Percentiles rank a stretch among this genome's conserved stretches.
These are phyloP conservation scores for Penicillium nordicum DNA, from an alignment of 2,329 filamentous ascomycete species.

Conservation along the genomic window DNA sequence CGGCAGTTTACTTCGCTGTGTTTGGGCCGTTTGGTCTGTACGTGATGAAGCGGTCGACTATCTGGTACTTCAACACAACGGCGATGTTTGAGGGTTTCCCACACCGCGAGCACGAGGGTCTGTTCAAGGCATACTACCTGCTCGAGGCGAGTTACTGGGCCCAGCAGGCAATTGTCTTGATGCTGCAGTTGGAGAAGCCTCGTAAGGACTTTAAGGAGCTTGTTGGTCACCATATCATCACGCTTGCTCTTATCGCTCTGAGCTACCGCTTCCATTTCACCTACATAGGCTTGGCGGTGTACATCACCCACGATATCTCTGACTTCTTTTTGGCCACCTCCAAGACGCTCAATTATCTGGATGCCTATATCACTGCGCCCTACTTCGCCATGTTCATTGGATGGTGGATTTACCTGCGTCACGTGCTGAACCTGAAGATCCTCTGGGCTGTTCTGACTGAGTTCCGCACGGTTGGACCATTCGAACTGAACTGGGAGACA, in stretches of 20 bases:
- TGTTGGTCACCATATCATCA: slow-evolving; percentile 87
- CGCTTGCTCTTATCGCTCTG: slow-evolving; percentile 73
- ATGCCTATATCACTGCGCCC: slow-evolving; percentile 71
- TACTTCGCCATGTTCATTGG: slow-evolving; percentile 81
- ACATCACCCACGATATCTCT: slow-evolving; percentile 89
- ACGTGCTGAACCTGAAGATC: slow-evolving; percentile 58
- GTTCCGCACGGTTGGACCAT: slow-evolving; percentile 48
- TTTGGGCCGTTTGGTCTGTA: slow-evolving; percentile 82
- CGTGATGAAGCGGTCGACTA: slow-evolving; percentile 84
- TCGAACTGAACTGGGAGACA: slow-evolving; percentile 48
- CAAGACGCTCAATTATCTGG: slow-evolving; percentile 87
- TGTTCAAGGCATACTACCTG: slow-evolving; percentile 94
- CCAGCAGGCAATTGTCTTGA: slow-evolving; percentile 84
- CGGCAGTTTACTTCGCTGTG: slow-evolving; percentile 80
- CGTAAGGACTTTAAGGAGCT: slow-evolving; percentile 94
- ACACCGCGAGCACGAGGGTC: slow-evolving; percentile 72
- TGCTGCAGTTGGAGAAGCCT: slow-evolving; percentile 86
- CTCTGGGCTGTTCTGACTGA: slow-evolving; percentile 47
- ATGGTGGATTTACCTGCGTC: slow-evolving; percentile 85
- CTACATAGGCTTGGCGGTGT: slow-evolving; percentile 88
- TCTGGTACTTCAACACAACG: slow-evolving; percentile 92
- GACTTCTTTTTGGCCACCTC: slow-evolving; percentile 95
- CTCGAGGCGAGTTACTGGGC: slow-evolving; percentile 94
- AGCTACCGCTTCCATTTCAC: slow-evolving; percentile 97
- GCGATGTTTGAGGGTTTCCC: slow-evolving; percentile 90